phyloP scores from a whole-genome alignment of 805 yeast genomes.

The Saccharomycopsis amapae region DNA sequence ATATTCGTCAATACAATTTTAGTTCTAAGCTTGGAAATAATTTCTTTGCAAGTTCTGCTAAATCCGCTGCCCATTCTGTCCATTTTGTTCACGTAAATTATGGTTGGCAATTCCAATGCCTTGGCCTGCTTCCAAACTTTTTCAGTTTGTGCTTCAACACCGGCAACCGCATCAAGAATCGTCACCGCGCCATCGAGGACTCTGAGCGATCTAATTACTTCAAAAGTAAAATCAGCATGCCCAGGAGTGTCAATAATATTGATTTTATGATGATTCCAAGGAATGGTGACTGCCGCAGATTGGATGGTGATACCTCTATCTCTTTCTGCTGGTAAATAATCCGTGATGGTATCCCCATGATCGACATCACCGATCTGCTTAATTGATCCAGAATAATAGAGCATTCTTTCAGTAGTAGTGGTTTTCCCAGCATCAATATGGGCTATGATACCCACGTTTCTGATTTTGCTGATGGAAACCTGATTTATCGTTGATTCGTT shows the following conservation, averaged over 20 bases:
- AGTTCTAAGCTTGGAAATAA: slow-evolving; percentile 68
- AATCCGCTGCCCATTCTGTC: slow-evolving; percentile 95
- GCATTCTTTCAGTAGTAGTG: slow-evolving; percentile 93
- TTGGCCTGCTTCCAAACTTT: slow-evolving; percentile 91
- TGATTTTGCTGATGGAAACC: slow-evolving; percentile 33
- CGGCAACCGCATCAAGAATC: slow-evolving; percentile 91
- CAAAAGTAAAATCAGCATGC: slow-evolving; percentile 95
- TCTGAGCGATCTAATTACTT: slow-evolving; percentile 80
- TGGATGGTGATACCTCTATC: slow-evolving; percentile 94
- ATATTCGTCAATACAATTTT: slow-evolving; percentile 67
- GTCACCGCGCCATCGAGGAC: slow-evolving; percentile 94
- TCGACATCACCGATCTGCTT: slow-evolving; percentile 85
- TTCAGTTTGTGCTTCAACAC: slow-evolving; percentile 97
- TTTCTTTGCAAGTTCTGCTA: slow-evolving; percentile 80
- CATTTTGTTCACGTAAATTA: slow-evolving; percentile 89
- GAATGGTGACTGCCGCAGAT: slow-evolving; percentile 88
- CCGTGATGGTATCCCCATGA: slow-evolving; percentile 94
- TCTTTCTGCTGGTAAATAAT: slow-evolving; percentile 82
- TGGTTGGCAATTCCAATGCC: slow-evolving; percentile 58
- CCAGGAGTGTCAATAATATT: slow-evolving; percentile 97
- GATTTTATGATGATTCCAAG: slow-evolving; percentile 67
- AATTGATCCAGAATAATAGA: slow-evolving; percentile 81
- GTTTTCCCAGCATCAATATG: slow-evolving; percentile 99
- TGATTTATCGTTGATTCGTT: too few species aligned
- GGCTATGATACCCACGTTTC: slow-evolving; percentile 96